Evolutionary conservation across 2,329 filamentous ascomycete species (phyloP), one percentile per base, ranked within the genome.

Genomic region (Akanthomyces dipterigenus): DNA sequence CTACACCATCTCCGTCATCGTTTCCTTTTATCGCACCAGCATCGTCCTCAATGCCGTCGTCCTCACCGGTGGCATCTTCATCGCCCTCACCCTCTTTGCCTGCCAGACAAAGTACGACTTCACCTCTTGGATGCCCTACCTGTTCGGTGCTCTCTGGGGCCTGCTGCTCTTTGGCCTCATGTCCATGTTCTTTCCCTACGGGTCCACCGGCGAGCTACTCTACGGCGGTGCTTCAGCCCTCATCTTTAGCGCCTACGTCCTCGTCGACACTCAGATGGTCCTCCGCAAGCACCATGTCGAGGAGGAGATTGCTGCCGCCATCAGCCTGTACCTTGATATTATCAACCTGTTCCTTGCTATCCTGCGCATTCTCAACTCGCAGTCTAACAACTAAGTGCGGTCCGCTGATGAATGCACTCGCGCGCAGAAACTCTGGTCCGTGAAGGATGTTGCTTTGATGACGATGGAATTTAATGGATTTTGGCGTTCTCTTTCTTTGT

Each of bases 51-150:
- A 96, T 76, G 95, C 95, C 18, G 88, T 96, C 38, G 77, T 96
- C 66, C 86, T 99, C 62, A 99, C 95, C 56, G 88, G 87, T 18
- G 89, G 88, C 56, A 90, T 93, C 71, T 93, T 93, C 71, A 79
- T 91, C 68, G 86, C 90, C 70, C 83, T 92, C 56, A 91, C 88
- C 1, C 76, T 93, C 49, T 98, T 99, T 74, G 95, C 95, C 55
- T 96, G 93, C 84, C 95, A 99, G 80, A 90, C 90, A 66, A 96
- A 96, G 75, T 99, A 99, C 73, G 95, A 99, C 80, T 99, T 99
- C 74, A 98, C 93, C 1, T 88, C 86, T 65, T 99, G 95, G 93
- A 90, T 93, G 80, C 93, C 95, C 20, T 98, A 97, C 73, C 85
- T 98, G 3, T 96, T 96, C 70, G 93, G 93, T 62, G 88, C 82